phyloP scores from a whole-genome alignment of 2,329 filamentous ascomycete genomes.

The Epichloe sp. region DNA sequence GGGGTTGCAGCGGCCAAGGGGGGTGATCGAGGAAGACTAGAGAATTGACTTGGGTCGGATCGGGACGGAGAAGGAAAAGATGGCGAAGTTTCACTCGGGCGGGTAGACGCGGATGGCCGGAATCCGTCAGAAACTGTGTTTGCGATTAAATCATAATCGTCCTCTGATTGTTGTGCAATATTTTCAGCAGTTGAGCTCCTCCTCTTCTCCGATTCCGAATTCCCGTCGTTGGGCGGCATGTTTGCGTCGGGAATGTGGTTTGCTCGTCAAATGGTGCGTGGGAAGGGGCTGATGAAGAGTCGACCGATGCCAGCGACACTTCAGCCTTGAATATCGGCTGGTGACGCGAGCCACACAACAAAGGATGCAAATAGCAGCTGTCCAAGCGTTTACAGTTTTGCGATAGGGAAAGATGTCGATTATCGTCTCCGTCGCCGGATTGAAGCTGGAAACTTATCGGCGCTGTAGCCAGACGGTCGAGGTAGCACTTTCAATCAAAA shows the following conservation, averaged over 20 bases:
- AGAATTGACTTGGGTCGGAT: constrained; percentile 2
- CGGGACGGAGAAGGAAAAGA: constrained; percentile 11
- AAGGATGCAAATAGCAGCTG: background rate
- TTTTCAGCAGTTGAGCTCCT: constrained; percentile 26
- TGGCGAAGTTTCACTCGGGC: background rate
- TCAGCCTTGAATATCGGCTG: background rate
- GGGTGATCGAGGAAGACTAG: constrained; percentile 8
- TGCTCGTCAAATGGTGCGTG: background rate
- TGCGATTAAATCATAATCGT: constrained; percentile 35
- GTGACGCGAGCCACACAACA: background rate
- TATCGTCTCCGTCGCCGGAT: background rate
- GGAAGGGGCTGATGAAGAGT: background rate
- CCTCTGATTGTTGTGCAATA: constrained; percentile 26
- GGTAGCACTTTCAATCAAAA: background rate
- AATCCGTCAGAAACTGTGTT: constrained; percentile 41
- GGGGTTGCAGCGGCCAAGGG: constrained; percentile 10
- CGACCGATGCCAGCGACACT: background rate
- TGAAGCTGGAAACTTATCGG: background rate
- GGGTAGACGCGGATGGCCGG: constrained; percentile 19
- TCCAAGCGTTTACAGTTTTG: background rate
- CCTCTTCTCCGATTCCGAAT: constrained; percentile 27
- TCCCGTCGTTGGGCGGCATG: constrained; percentile 26
- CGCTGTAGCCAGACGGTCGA: background rate
- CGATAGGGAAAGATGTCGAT: background rate
- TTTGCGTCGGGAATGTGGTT: constrained; percentile 18